phyloP scores from a whole-genome alignment of 2,329 filamentous ascomycete genomes.

The Colletotrichum filicis region DNA sequence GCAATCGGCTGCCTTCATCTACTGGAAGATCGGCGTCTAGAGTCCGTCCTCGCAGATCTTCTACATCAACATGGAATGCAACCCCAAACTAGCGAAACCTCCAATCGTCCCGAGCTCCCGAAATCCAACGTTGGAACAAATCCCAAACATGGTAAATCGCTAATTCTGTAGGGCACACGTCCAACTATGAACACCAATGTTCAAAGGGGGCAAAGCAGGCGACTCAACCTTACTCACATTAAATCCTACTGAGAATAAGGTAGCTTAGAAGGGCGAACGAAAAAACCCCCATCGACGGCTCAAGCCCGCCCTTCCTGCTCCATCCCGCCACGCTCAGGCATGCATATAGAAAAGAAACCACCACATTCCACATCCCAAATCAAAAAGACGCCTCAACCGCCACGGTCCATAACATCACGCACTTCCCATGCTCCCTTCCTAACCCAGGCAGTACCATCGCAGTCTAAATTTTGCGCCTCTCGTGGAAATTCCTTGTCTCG shows the following conservation, averaged over 20 bases:
- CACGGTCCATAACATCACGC: background rate
- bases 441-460: background rate
- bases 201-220: background rate
- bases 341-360: background rate
- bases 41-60: background rate
- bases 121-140: background rate
- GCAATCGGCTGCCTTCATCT: background rate
- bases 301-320: background rate
- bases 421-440: background rate
- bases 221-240: no score
- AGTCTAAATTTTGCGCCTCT: no score
- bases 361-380: background rate
- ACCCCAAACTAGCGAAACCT: background rate
- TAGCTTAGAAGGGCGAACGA: background rate
- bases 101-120: background rate
- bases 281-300: background rate
- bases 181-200: background rate
- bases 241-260: background rate
- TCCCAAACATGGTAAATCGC: background rate
- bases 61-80: background rate
- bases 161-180: background rate
- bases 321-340: slow-evolving; percentile 15
- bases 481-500: background rate
- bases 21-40: background rate
- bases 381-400: background rate